phyloP scores from a whole-genome alignment of 345 rosid species.

The Mercurialis annua region DNA sequence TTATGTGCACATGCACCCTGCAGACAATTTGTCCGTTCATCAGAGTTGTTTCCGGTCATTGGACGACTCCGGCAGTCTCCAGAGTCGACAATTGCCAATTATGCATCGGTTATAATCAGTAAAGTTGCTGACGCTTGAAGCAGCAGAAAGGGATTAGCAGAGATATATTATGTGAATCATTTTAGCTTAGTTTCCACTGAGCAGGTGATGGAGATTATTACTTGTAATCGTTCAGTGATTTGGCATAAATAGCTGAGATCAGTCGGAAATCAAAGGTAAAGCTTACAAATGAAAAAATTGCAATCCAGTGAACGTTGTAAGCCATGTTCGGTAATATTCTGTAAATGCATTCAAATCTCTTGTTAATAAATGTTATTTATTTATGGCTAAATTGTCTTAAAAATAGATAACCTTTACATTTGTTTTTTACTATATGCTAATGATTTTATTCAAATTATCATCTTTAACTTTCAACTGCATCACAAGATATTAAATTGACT shows the following conservation, averaged over 20 bases:
- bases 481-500: too few relatives aligned
- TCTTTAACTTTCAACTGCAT: too few relatives aligned
- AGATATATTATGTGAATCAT: neutral
- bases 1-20: conserved; percentile 83
- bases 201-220: neutral
- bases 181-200: conserved; percentile 9
- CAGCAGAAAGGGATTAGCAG: neutral
- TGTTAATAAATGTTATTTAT: too few relatives aligned
- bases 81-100: conserved; percentile 74
- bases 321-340: neutral
- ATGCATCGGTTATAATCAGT: conserved; percentile 65
- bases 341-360: neutral
- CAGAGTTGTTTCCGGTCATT: conserved; percentile 71
- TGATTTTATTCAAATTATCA: too few relatives aligned
- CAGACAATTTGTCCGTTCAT: conserved; percentile 62
- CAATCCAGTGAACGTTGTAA: neutral
- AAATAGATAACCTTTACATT: too few relatives aligned
- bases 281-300: neutral
- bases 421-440: too few relatives aligned
- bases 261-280: neutral
- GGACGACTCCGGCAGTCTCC: conserved; percentile 82
- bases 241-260: neutral
- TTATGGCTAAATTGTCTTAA: too few relatives aligned
- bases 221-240: neutral
- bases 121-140: conserved; percentile 53